These are phyloP conservation scores for Glycine soja DNA, from an alignment of 306 rosid genomes.

Conservation along the genomic window DNA sequence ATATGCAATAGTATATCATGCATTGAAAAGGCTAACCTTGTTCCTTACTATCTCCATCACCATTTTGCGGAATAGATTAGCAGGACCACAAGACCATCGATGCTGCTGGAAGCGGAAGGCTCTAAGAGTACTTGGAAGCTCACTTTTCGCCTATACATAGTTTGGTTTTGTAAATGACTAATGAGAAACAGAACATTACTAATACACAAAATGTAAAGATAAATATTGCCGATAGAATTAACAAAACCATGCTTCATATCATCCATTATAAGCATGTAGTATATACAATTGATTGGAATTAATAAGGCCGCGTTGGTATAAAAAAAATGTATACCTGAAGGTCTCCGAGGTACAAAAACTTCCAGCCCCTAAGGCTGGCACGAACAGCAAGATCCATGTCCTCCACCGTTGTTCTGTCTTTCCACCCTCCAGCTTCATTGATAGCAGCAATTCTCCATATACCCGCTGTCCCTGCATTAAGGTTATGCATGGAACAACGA, in stretches of 20 bases:
- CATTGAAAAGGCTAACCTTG: slow-evolving; percentile 59
- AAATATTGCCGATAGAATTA: no score
- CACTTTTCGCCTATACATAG: slow-evolving; percentile 75
- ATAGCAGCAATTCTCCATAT: slow-evolving; percentile 90
- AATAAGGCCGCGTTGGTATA: background rate
- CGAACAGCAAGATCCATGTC: slow-evolving; percentile 93
- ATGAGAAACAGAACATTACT: background rate
- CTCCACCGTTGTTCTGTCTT: slow-evolving; percentile 86
- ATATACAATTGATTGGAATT: slow-evolving; percentile 8
- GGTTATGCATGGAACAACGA: background rate
- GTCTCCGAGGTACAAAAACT: slow-evolving; percentile 82
- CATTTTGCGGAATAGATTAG: slow-evolving; percentile 89
- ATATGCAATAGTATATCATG: background rate
- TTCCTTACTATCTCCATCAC: slow-evolving; percentile 75
- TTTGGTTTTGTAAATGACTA: background rate
- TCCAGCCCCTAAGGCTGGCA: slow-evolving; percentile 87
- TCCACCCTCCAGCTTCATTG: slow-evolving; percentile 92
- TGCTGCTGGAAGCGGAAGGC: slow-evolving; percentile 97
- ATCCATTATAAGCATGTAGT: background rate
- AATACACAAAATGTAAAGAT: background rate
- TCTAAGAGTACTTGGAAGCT: slow-evolving; percentile 91
- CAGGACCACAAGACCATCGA: slow-evolving; percentile 92
- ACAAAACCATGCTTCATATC: slow-evolving; percentile 8
- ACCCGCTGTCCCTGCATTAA: slow-evolving; percentile 78
- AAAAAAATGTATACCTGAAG: slow-evolving; percentile 61